Percentiles rank a stretch among this genome's conserved stretches.
These are phyloP conservation scores for Casuarina cunninghamiana DNA, from an alignment of 306 rosid species.

Conservation along the genomic window DNA sequence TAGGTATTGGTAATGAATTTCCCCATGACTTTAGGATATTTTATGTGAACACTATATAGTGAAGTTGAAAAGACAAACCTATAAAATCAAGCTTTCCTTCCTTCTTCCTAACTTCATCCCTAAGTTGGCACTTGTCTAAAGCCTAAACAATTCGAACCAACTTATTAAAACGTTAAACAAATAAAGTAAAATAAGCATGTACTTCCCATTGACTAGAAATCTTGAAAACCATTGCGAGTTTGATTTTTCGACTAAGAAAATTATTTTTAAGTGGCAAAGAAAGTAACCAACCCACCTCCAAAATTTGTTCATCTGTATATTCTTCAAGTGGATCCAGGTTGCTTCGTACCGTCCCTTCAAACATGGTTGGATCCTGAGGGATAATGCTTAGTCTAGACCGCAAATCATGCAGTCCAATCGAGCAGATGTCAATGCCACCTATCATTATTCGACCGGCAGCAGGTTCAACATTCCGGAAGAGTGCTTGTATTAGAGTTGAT, in stretches of 20 bases:
- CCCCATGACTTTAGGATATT: background rate
- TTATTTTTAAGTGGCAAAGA: background rate
- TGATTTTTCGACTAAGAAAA: background rate
- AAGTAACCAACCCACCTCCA: slow-evolving; percentile 43
- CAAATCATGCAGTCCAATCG: slow-evolving; percentile 55
- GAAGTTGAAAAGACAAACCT: background rate
- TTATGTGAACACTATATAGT: background rate
- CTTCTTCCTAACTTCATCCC: slow-evolving; percentile 19
- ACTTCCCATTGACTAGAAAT: background rate
- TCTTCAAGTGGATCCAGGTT: slow-evolving; percentile 49
- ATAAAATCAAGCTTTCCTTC: background rate
- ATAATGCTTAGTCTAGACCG: slow-evolving; percentile 57
- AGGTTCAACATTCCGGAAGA: slow-evolving; percentile 50
- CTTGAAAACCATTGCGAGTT: background rate
- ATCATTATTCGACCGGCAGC: slow-evolving; percentile 40
- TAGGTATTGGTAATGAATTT: background rate
- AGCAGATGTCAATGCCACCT: slow-evolving; percentile 45
- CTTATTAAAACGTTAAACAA: background rate
- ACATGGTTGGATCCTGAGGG: slow-evolving; percentile 69
- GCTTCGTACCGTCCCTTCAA: slow-evolving; percentile 53
- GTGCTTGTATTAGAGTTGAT: slow-evolving; percentile 55
- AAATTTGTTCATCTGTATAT: slow-evolving; percentile 54
- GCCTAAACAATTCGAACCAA: slow-evolving; percentile 47
- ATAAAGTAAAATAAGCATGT: slow-evolving; percentile 4
- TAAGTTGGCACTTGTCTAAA: slow-evolving; percentile 78